A percentile compares a stretch with the other conserved stretches of the same genome.
Evolutionary conservation across 1,284 basidiomycete species (phyloP).

Genomic region (Austroboletus rostrupii): DNA sequence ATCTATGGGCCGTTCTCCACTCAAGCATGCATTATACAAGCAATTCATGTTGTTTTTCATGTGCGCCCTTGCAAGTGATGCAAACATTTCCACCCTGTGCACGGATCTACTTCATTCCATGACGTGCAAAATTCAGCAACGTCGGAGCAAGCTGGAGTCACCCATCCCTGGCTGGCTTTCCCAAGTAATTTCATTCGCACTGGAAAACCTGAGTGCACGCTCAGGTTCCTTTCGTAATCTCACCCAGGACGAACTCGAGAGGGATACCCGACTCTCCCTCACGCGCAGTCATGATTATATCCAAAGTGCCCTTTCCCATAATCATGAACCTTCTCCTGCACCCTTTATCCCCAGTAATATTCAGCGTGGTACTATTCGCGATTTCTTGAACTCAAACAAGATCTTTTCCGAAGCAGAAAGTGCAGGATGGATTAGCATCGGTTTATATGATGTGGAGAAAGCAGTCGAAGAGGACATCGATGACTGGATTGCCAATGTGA

Average conservation of each 20-base stretch:
- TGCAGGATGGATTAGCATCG: slow-evolving; percentile 2
- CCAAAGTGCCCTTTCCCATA: neutral
- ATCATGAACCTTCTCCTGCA: neutral
- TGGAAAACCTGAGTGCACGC: too few relatives aligned
- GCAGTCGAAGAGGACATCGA: neutral
- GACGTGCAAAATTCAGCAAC: slow-evolving; percentile 19
- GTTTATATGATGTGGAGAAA: slow-evolving; percentile 9
- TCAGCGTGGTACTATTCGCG: slow-evolving; percentile 4
- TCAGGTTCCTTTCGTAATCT: too few relatives aligned
- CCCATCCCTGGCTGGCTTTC: too few relatives aligned
- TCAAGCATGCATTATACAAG: slow-evolving; percentile 1
- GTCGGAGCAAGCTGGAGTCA: too few relatives aligned
- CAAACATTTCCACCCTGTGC: slow-evolving; percentile 9
- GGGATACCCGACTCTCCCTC: too few relatives aligned
- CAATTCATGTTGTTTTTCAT: neutral
- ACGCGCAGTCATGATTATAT: neutral
- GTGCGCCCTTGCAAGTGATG: too few relatives aligned
- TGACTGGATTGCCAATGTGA: neutral
- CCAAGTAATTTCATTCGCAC: too few relatives aligned
- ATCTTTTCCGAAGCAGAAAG: neutral
- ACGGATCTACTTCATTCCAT: slow-evolving; percentile 30
- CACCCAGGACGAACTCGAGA: too few relatives aligned
- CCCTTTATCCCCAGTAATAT: neutral
- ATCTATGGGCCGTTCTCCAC: neutral
- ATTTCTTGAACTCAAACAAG: slow-evolving; percentile 8